Evolutionary conservation across 768 basidiomycete species (phyloP).

Genomic region (Pleurotus djamor): DNA sequence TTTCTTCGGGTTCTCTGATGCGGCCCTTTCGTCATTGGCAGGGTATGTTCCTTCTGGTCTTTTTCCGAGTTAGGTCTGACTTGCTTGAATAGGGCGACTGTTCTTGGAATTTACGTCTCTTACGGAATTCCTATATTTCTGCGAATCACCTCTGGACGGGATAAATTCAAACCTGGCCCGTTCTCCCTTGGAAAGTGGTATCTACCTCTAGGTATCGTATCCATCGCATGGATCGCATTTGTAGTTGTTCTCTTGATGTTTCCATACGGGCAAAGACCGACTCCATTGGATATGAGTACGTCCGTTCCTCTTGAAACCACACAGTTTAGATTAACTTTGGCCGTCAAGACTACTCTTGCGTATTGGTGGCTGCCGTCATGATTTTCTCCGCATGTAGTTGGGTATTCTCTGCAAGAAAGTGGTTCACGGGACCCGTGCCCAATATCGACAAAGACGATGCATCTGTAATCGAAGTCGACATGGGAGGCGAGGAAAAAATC

Average conservation of each 20-base stretch:
- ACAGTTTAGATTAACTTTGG: constrained; percentile 27
- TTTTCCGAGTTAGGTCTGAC: too few species aligned
- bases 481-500: not conserved
- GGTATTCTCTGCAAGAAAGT: constrained; percentile 28
- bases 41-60: constrained; percentile 19
- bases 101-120: constrained; percentile 34
- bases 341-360: constrained; percentile 21
- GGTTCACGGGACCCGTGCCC: constrained; percentile 30
- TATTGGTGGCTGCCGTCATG: constrained; percentile 27
- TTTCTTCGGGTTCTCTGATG: constrained; percentile 26
- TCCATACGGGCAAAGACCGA: constrained; percentile 19
- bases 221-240: constrained; percentile 28
- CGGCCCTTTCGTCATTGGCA: constrained; percentile 28
- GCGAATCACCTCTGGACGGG: constrained; percentile 29
- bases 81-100: constrained; percentile 20
- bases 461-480: not conserved
- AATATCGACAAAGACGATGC: constrained; percentile 19
- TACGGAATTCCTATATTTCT: constrained; percentile 33
- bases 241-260: constrained; percentile 30
- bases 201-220: constrained; percentile 23
- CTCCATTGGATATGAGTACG: constrained; percentile 29
- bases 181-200: constrained; percentile 29
- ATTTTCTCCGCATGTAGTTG: constrained; percentile 26
- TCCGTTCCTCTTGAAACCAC: not conserved
- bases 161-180: constrained; percentile 28